phyloP scores from a whole-genome alignment of 2,329 filamentous ascomycete species.

The Geosmithia putterillii region DNA sequence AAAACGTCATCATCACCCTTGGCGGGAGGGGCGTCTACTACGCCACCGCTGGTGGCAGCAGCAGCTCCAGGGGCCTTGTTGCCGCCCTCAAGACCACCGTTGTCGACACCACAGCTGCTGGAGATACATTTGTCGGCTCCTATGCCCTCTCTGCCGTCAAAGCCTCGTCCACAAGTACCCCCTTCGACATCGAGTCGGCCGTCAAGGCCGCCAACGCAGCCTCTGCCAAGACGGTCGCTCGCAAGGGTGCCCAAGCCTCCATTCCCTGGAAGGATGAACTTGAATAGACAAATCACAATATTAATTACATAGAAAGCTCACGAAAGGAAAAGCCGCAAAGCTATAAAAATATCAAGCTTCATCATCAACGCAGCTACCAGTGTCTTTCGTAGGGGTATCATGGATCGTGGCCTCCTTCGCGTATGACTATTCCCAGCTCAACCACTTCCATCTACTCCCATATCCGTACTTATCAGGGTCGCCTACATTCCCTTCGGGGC shows the following conservation, averaged over 20 bases:
- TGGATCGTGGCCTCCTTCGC: too few relatives aligned
- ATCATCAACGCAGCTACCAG: too few relatives aligned
- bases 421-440: too few relatives aligned
- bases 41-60: conserved; percentile 26
- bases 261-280: conserved; percentile 32
- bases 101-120: conserved; percentile 86
- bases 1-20: conserved; percentile 72
- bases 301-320: conserved; percentile 4
- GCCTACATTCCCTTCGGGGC: too few relatives aligned
- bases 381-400: too few relatives aligned
- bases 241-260: conserved; percentile 28
- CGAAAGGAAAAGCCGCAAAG: background rate
- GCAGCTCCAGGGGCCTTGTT: conserved; percentile 29
- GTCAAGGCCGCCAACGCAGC: conserved; percentile 37
- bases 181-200: conserved; percentile 45
- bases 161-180: conserved; percentile 14
- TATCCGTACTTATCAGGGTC: background rate
- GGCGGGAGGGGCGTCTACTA: conserved; percentile 70
- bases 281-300: conserved; percentile 9
- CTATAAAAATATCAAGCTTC: background rate
- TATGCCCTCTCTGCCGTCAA: conserved; percentile 64
- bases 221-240: conserved; percentile 27
- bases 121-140: conserved; percentile 86
- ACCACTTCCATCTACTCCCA: background rate
- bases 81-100: conserved; percentile 60